Evolutionary conservation across 345 rosid genomes (phyloP), one percentile per base, ranked within the genome.

Genomic region (Sonneratia alba): DNA sequence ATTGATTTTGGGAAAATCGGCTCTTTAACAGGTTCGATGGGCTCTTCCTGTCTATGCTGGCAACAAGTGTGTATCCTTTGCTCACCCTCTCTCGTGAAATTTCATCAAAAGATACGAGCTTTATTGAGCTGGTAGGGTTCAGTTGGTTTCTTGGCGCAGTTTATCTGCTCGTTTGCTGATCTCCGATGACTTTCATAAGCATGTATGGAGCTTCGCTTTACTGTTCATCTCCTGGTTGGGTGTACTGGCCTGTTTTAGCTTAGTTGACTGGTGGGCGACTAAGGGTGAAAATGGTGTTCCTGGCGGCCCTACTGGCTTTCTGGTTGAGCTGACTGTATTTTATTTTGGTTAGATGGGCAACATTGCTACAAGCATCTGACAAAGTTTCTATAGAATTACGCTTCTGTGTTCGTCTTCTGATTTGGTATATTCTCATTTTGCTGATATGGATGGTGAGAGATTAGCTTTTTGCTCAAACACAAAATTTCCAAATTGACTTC

Each of bases 21-120:
- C 40, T 77, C 45, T 45, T 62, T 27, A 82, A 89, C 87, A 96
- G 98, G 98, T 92, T 85, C 75, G 98, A 96, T 86, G 99, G 98
- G 24, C 91, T 96, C 88, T 96, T 96, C 90, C 83, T 96, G 88
- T 92, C 97, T 68, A 96, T 96, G 99, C 89, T 96, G 70, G 99
- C 97, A 7, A 92, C 93, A 61, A 92, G 98, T 72, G 89, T 92
- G 99, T 96, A 92, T 96, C 99, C 96, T 86, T 62, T 62, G 36
- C 19, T 32, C 19, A 34, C 13, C 27, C 6, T 11, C 27, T 42
- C 13, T 27, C 38, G 13, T n/a, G 66, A 6, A 62, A 62, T 62
- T 62, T 59, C 22, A 53, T 53, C 64, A 22, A 59, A 59, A 9
- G 4, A 3, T 24, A 15, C 7, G 66, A 27, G 18, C 66, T 62